Evolutionary conservation across 73 alveolate genomes (phyloP).

Genomic region (Tetrahymena borealis): DNA sequence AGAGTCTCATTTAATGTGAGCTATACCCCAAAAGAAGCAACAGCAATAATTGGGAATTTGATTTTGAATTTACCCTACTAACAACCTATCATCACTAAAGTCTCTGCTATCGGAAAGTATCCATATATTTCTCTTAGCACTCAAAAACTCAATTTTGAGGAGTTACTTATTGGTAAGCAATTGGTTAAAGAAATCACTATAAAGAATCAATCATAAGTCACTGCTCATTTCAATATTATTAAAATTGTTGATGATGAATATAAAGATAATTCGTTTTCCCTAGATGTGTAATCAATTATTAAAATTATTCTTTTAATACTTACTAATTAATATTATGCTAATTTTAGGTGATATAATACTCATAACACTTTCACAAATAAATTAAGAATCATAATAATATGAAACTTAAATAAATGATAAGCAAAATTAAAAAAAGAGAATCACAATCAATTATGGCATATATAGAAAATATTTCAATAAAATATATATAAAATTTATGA

Average conservation of each 20-base stretch:
- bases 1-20: not conserved
- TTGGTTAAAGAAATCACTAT: slow-evolving; percentile 75
- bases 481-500: too few species aligned
- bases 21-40: not conserved
- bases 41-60: not conserved
- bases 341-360: too few species aligned
- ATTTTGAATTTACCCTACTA: not conserved
- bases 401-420: too few species aligned
- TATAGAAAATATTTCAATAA: too few species aligned
- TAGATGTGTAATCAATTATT: slow-evolving; percentile 39
- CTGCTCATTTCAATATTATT: slow-evolving; percentile 76
- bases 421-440: too few species aligned
- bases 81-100: not conserved
- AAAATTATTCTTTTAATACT: too few species aligned
- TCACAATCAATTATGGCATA: too few species aligned
- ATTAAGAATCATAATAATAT: too few species aligned
- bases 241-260: slow-evolving; percentile 86
- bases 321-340: too few species aligned
- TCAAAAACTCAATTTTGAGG: slow-evolving; percentile 77
- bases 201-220: slow-evolving; percentile 77
- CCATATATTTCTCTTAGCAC: slow-evolving; percentile 89
- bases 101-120: not conserved
- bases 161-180: slow-evolving; percentile 76
- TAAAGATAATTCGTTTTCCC: slow-evolving; percentile 79
- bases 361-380: too few species aligned